phyloP scores from a whole-genome alignment of 2,329 filamentous ascomycete species.

The Nigrospora oryzae region DNA sequence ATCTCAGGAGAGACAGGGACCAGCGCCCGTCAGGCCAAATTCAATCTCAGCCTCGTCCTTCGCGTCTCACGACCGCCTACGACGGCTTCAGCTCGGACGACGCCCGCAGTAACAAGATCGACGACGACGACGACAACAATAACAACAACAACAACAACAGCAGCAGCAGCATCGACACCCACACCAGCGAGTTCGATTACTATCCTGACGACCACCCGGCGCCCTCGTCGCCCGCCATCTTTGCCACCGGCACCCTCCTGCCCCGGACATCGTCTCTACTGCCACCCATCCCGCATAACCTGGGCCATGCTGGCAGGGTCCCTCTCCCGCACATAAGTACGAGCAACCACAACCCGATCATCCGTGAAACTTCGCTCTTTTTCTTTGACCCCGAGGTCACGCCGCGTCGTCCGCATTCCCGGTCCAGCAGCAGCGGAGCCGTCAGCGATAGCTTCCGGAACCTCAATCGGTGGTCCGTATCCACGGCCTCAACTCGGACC shows the following conservation, averaged over 20 bases:
- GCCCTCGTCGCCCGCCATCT: constrained; percentile 7
- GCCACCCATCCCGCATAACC: constrained; percentile 12
- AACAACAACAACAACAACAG: constrained; percentile 1
- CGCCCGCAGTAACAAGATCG: constrained; percentile 1
- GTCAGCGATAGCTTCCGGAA: constrained; percentile 36
- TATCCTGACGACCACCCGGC: constrained; percentile 3
- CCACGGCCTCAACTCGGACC: constrained; percentile 39
- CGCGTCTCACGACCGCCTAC: background rate
- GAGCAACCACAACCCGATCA: too few species aligned
- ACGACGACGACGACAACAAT: constrained; percentile 1
- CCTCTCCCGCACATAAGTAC: too few species aligned
- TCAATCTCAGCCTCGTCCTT: constrained; percentile 1
- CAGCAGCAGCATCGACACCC: background rate
- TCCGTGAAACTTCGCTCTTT: constrained; percentile 6
- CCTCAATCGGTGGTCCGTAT: constrained; percentile 45
- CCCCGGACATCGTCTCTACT: constrained; percentile 15
- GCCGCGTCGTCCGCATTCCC: constrained; percentile 11
- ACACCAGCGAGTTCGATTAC: constrained; percentile 1
- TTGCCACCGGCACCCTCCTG: constrained; percentile 6
- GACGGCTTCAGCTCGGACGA: background rate
- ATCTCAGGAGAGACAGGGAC: background rate
- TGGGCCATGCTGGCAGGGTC: constrained; percentile 7
- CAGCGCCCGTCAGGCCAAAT: constrained; percentile 2
- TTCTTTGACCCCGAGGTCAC: constrained; percentile 9
- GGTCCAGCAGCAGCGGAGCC: constrained; percentile 14